phyloP scores from a whole-genome alignment of 2,329 filamentous ascomycete species.

The Esteya vermicola region DNA sequence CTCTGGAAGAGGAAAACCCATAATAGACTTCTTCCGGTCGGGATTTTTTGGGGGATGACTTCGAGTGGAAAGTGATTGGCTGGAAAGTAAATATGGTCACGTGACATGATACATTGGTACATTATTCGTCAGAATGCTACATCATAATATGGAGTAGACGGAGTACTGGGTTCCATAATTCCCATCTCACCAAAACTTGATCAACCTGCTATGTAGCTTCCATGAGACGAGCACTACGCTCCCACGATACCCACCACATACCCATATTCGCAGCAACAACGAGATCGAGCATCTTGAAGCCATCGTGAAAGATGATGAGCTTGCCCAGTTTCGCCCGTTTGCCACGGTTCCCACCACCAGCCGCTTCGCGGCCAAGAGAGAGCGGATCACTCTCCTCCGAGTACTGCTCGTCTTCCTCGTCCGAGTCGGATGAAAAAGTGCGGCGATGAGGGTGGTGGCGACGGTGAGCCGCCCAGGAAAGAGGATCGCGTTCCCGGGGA shows the following conservation, averaged over 20 bases:
- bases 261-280: slow-evolving; percentile 84
- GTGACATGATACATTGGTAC: background rate
- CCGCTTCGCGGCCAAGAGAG: slow-evolving; percentile 65
- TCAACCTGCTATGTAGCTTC: no score
- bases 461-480: slow-evolving; percentile 20
- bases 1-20: background rate
- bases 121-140: background rate
- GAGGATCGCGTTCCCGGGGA: slow-evolving; percentile 8
- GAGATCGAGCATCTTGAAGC: slow-evolving; percentile 89
- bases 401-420: slow-evolving; percentile 15
- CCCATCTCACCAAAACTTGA: no score
- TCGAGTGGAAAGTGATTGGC: slow-evolving; percentile 10
- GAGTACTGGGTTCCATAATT: no score
- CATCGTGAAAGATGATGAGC: slow-evolving; percentile 76
- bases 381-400: slow-evolving; percentile 22
- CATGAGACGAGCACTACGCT: no score
- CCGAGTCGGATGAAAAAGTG: slow-evolving; percentile 14
- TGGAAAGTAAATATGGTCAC: background rate
- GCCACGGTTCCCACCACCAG: slow-evolving; percentile 73
- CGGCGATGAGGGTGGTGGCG: background rate
- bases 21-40: background rate
- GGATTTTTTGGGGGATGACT: slow-evolving; percentile 11
- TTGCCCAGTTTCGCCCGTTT: slow-evolving; percentile 89
- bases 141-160: no score
- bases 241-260: slow-evolving; percentile 86